Conservation (phyloP, 2,329 filamentous ascomycete genomes). For the Thielaviopsis euricoi region DNA sequence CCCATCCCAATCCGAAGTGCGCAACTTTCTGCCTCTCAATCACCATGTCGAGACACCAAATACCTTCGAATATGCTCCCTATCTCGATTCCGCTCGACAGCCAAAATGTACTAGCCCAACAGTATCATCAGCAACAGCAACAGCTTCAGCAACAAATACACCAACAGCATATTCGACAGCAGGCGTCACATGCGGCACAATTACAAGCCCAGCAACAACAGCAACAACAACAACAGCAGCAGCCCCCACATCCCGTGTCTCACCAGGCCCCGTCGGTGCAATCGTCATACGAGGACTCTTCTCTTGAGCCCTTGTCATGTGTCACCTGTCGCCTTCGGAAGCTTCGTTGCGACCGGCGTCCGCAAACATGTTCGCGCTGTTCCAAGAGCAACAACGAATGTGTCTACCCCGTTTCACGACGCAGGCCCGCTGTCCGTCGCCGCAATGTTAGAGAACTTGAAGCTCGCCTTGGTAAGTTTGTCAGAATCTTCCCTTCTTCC, state of each 20-base stretch:
- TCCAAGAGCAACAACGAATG: slow-evolving; percentile 59
- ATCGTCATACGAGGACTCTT: slow-evolving; percentile 4
- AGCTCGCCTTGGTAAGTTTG: slow-evolving; percentile 55
- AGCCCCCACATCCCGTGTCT: background rate
- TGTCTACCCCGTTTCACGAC: slow-evolving; percentile 73
- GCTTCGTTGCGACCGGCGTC: slow-evolving; percentile 68
- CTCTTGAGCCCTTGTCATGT: slow-evolving; percentile 48
- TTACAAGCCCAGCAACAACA: background rate
- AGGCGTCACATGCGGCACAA: background rate
- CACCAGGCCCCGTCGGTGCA: background rate
- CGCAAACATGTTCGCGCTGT: slow-evolving; percentile 69
- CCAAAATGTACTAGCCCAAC: background rate
- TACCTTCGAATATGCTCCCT: background rate
- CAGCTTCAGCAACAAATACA: background rate
- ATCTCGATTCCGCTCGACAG: too few species aligned
- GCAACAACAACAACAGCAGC: background rate
- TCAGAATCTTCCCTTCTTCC: background rate
- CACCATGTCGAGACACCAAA: background rate
- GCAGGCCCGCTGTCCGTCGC: slow-evolving; percentile 76
- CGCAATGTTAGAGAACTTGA: slow-evolving; percentile 85
- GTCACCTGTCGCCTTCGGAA: slow-evolving; percentile 73
- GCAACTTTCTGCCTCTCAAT: background rate
- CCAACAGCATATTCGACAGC: background rate
- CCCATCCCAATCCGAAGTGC: background rate
- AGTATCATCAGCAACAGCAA: background rate